These are phyloP conservation scores for Thalassiosira mediterranea DNA, from an alignment of 352 stramenopile genomes.

Conservation along the genomic window DNA sequence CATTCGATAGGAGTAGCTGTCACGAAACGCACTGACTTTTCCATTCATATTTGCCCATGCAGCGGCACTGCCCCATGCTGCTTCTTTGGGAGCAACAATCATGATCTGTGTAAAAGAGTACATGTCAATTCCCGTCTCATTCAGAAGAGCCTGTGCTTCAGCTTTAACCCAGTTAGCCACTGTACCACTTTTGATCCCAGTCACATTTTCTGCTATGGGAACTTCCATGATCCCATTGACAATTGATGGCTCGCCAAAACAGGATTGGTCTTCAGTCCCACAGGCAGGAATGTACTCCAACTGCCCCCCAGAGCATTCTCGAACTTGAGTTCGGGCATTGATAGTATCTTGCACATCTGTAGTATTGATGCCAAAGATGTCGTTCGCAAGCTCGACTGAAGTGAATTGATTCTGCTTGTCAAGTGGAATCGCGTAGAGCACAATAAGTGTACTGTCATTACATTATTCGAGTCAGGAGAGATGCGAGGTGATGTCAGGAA, in stretches of 20 bases:
- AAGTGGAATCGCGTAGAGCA: conserved; percentile 17
- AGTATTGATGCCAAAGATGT: conserved; percentile 8
- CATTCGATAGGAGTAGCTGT: conserved; percentile 4
- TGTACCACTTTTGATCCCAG: conserved; percentile 2
- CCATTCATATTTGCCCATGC: conserved; percentile 24
- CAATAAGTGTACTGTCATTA: conserved; percentile 16
- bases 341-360: conserved; percentile 3
- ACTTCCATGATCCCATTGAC: conserved; percentile 22
- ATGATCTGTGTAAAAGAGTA: conserved; percentile 21
- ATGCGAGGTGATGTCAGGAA: too few relatives aligned
- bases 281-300: conserved; percentile 12
- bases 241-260: background rate
- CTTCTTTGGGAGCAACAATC: conserved; percentile 18
- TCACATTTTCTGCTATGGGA: conserved; percentile 19
- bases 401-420: conserved; percentile 7
- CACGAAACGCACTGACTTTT: conserved; percentile 1
- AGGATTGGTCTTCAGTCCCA: conserved; percentile 7
- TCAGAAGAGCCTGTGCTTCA: conserved; percentile 10
- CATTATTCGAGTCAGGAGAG: too few relatives aligned
- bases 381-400: conserved; percentile 8
- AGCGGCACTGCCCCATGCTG: conserved; percentile 10
- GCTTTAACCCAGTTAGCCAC: conserved; percentile 23
- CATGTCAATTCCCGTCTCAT: conserved; percentile 3
- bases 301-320: conserved; percentile 13
- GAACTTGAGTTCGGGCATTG: conserved; percentile 19